Evolutionary conservation across 225 moss, liverwort and hornwort species (phyloP).

Genomic region (Asterella californica): DNA sequence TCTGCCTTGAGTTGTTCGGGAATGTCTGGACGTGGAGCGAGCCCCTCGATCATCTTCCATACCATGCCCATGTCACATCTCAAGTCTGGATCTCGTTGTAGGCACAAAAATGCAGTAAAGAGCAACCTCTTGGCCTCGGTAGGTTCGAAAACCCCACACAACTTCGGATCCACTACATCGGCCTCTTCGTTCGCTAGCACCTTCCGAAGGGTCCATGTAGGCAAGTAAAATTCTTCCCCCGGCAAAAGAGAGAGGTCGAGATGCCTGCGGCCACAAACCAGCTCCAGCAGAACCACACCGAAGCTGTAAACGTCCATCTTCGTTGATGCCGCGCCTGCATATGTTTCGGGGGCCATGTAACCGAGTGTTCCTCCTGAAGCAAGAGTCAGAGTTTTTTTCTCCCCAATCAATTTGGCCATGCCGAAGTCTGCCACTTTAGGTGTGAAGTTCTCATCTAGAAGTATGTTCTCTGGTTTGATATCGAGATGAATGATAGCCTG

Average conservation of each 20-base stretch:
- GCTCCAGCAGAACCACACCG: slow-evolving; percentile 73
- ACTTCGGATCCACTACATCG: slow-evolving; percentile 62
- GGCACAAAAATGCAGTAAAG: slow-evolving; percentile 55
- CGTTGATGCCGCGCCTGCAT: slow-evolving; percentile 54
- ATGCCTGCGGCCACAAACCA: slow-evolving; percentile 38
- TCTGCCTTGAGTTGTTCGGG: slow-evolving; percentile 31
- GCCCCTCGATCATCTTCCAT: slow-evolving; percentile 68
- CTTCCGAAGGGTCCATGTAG: slow-evolving; percentile 64
- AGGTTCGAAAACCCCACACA: slow-evolving; percentile 42
- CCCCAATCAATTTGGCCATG: slow-evolving; percentile 59
- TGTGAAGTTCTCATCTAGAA: slow-evolving; percentile 58
- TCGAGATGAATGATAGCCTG: slow-evolving; percentile 70
- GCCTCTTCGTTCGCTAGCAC: slow-evolving; percentile 45
- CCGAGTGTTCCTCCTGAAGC: slow-evolving; percentile 62
- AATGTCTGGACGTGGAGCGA: slow-evolving; percentile 29
- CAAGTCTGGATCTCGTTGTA: slow-evolving; percentile 50
- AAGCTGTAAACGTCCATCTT: slow-evolving; percentile 79
- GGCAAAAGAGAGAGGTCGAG: background rate
- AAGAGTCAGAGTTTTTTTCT: slow-evolving; percentile 52
- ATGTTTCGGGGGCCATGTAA: slow-evolving; percentile 65
- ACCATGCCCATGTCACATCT: slow-evolving; percentile 65
- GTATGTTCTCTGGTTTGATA: slow-evolving; percentile 71
- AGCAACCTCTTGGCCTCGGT: slow-evolving; percentile 41
- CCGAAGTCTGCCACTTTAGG: slow-evolving; percentile 80
- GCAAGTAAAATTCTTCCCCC: slow-evolving; percentile 59